A percentile compares a stretch with the other conserved stretches of the same genome.
These are phyloP conservation scores for Capsicum chinense DNA, from an alignment of 257 asterid species.

Conservation along the genomic window DNA sequence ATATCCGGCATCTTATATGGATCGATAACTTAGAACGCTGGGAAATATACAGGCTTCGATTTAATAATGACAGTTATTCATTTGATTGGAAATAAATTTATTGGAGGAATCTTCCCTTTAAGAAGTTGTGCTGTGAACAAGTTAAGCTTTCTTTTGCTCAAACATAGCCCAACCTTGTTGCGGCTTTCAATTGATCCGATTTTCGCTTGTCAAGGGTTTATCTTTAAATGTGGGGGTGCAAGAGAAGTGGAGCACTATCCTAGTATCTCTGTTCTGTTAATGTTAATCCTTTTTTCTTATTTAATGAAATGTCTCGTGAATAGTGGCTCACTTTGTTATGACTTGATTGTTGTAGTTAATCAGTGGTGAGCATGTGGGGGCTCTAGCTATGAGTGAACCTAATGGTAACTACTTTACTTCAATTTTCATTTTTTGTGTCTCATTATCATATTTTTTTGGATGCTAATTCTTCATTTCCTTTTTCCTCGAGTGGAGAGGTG, in stretches of 20 bases:
- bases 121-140: background rate
- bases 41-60: background rate
- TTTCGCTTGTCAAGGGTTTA: background rate
- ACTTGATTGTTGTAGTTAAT: slow-evolving; percentile 69
- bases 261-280: slow-evolving; percentile 1
- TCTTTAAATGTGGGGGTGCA: background rate
- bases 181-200: background rate
- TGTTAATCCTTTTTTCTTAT: background rate
- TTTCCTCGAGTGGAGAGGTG: background rate
- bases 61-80: background rate
- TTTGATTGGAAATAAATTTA: slow-evolving; percentile 3
- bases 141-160: background rate
- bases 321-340: slow-evolving; percentile 29
- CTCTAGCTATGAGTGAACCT: slow-evolving; percentile 99
- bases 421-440: background rate
- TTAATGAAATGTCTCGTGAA: background rate
- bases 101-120: background rate
- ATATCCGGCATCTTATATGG: background rate
- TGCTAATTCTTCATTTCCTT: background rate
- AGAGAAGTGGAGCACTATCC: background rate
- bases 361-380: slow-evolving; percentile 96
- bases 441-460: background rate
- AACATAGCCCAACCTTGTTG: slow-evolving; percentile 1
- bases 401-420: slow-evolving; percentile 57
- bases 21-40: background rate